A percentile compares a stretch with the other conserved stretches of the same genome.
Conservation (phyloP, 106 monocot genomes). For the Dendrobium officinale region DNA sequence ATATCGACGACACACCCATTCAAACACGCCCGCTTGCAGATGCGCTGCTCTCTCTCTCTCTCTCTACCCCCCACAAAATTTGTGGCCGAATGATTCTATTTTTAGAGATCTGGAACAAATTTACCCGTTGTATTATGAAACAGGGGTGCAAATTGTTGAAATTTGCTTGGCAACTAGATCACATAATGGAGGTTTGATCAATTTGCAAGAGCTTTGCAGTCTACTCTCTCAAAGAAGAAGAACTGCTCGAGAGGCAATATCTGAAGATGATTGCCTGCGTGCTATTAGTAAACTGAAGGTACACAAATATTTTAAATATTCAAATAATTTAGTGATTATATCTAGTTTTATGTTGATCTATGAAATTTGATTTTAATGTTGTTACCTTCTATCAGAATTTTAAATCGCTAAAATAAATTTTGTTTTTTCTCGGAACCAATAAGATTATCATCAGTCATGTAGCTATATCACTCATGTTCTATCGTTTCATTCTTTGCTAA, state of each 20-base stretch:
- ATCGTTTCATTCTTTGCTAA: not conserved
- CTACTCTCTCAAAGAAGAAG: slow-evolving; percentile 66
- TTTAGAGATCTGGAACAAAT: not conserved
- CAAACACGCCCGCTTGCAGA: too few relatives aligned
- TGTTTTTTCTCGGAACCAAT: not conserved
- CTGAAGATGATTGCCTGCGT: slow-evolving; percentile 95
- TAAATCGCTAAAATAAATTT: not conserved
- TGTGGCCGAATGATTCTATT: not conserved
- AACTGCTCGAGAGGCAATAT: slow-evolving; percentile 62
- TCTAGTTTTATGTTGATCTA: not conserved
- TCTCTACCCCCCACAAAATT: not conserved
- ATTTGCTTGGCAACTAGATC: slow-evolving; percentile 89
- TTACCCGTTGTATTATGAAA: not conserved
- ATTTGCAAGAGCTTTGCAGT: slow-evolving; percentile 76
- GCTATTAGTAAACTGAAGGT: slow-evolving; percentile 97
- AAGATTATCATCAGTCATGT: not conserved
- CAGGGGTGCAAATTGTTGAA: slow-evolving; percentile 96
- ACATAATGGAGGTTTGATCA: slow-evolving; percentile 84
- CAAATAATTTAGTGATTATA: not conserved
- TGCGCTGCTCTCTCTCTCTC: too few relatives aligned
- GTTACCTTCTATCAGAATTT: not conserved
- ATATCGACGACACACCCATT: too few relatives aligned
- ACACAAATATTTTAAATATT: slow-evolving; percentile 5
- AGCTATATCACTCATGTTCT: not conserved
- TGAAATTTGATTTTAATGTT: not conserved